Base-by-base conservation (phyloP, 2,329 filamentous ascomycete species). In the Talaromyces sp. region DNA sequence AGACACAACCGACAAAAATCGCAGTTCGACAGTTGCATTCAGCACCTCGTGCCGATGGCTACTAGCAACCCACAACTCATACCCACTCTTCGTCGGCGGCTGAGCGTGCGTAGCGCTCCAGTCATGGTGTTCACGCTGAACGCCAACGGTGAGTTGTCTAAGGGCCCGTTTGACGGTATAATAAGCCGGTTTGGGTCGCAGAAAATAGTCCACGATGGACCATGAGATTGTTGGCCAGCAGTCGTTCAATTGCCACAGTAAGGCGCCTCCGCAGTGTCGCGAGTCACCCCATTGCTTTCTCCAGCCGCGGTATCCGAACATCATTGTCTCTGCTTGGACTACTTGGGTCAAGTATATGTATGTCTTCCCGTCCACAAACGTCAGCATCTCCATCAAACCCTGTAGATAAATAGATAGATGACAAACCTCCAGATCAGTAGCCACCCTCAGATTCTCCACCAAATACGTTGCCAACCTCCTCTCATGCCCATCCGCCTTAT, bases 401-500 rank as follows among this genome's bases (percentile, higher is more conserved):
- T 40, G 17, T 40, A n/a, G 17, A 6, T 6, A 40, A 6, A 7
- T 1, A 6, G 1, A 7, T 7, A 5, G 38, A 17, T 40, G 38
- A 64, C 63, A 8, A 56, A 65, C 63, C 58, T 65, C 58, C 29
- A 65, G 25, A 61, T 65, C 63, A 64, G 78, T 76, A 17, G 79
- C 82, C 47, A 29, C 56, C 1, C 91, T 90, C 2, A 66, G 15
- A 51, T 66, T 66, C 25, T 66, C 64, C n/a, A 62, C 59, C 36
- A 66, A n/a, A 72, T 96, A 96, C 1, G 92, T 85, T 1, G 91
- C 92, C 64, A 96, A 87, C 53, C 91, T 84, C n/a, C 91, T 86
- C 76, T 93, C 90, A 74, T 94, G 91, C 0, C 92, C 92, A 60
- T 88, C 88, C 3, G 92, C 92, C 78, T 96, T 96, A 82, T 96